These are phyloP conservation scores for Didymella pinodella DNA, from an alignment of 2,329 filamentous ascomycete genomes.

Conservation along the genomic window DNA sequence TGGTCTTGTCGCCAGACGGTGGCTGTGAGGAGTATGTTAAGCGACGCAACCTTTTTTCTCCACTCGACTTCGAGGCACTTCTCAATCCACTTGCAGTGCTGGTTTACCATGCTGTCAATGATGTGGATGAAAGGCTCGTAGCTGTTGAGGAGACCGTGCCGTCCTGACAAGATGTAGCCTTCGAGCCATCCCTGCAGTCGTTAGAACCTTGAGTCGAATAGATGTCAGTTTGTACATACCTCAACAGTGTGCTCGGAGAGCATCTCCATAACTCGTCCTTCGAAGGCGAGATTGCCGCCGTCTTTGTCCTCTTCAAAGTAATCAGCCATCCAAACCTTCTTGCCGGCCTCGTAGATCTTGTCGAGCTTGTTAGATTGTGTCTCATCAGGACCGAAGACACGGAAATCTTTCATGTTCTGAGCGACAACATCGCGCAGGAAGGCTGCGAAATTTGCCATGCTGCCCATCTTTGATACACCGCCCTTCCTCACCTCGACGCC, in stretches of 20 bases:
- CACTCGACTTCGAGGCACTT: slow-evolving; percentile 82
- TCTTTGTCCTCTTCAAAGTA: slow-evolving; percentile 79
- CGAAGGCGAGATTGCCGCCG: slow-evolving; percentile 73
- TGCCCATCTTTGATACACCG: slow-evolving; percentile 64
- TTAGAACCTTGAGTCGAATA: slow-evolving; percentile 16
- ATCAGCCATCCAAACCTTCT: slow-evolving; percentile 83
- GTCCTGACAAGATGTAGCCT: slow-evolving; percentile 77
- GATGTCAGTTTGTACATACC: slow-evolving; percentile 44
- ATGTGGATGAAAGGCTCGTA: slow-evolving; percentile 86
- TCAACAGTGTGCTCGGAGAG: slow-evolving; percentile 83
- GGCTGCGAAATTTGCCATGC: slow-evolving; percentile 73
- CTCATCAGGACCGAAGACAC: slow-evolving; percentile 80
- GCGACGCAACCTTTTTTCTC: slow-evolving; percentile 74
- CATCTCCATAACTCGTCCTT: slow-evolving; percentile 82
- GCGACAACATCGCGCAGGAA: slow-evolving; percentile 74
- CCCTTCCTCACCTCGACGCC: slow-evolving; percentile 68
- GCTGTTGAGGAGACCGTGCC: slow-evolving; percentile 79
- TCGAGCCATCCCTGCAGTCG: slow-evolving; percentile 68
- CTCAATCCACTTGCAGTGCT: slow-evolving; percentile 86
- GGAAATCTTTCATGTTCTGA: slow-evolving; percentile 72
- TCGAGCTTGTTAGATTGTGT: slow-evolving; percentile 82
- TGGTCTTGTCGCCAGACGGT: slow-evolving; percentile 85
- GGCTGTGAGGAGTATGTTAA: slow-evolving; percentile 80
- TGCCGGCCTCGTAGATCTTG: slow-evolving; percentile 74
- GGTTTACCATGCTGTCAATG: slow-evolving; percentile 86